Percentiles rank a stretch among this genome's conserved stretches.
These are phyloP conservation scores for Peniophora sp. DNA, from an alignment of 1,284 basidiomycete species.

Conservation along the genomic window DNA sequence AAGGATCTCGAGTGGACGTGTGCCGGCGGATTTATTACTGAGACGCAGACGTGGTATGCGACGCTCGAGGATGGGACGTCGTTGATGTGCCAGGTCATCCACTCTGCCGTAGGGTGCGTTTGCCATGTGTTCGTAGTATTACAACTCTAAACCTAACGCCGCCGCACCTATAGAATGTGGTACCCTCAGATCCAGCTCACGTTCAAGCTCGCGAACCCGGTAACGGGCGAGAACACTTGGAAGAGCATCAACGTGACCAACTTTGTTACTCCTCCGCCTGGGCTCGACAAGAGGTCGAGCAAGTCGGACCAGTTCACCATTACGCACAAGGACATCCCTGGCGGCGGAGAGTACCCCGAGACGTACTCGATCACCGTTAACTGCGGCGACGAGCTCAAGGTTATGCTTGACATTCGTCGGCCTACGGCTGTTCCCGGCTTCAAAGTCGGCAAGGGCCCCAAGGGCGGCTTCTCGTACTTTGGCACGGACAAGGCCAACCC, in stretches of 20 bases:
- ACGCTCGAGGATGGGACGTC: conserved; percentile 78
- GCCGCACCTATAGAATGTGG: conserved; percentile 67
- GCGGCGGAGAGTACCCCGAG: conserved; percentile 56
- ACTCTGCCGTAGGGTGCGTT: conserved; percentile 88
- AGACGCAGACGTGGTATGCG: conserved; percentile 90
- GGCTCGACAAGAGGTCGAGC: conserved; percentile 79
- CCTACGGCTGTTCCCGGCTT: conserved; percentile 74
- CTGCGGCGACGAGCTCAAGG: conserved; percentile 73
- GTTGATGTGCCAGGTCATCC: conserved; percentile 90
- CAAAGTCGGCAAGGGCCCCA: conserved; percentile 85
- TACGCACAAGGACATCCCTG: conserved; percentile 58
- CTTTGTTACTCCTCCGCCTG: conserved; percentile 69
- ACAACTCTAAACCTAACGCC: conserved; percentile 1
- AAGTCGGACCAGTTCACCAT: conserved; percentile 89
- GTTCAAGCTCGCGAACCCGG: conserved; percentile 85
- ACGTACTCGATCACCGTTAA: conserved; percentile 78
- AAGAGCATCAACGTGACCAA: conserved; percentile 85
- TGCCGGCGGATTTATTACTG: conserved; percentile 80
- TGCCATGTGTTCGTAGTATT: conserved; percentile 5
- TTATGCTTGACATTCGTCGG: conserved; percentile 70
- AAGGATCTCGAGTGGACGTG: conserved; percentile 82
- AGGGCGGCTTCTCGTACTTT: conserved; percentile 90
- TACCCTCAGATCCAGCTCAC: conserved; percentile 95
- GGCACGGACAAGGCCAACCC: conserved; percentile 67
- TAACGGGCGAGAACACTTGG: conserved; percentile 75